Conservation (phyloP, 306 rosid species). For the Rosa chinensis region DNA sequence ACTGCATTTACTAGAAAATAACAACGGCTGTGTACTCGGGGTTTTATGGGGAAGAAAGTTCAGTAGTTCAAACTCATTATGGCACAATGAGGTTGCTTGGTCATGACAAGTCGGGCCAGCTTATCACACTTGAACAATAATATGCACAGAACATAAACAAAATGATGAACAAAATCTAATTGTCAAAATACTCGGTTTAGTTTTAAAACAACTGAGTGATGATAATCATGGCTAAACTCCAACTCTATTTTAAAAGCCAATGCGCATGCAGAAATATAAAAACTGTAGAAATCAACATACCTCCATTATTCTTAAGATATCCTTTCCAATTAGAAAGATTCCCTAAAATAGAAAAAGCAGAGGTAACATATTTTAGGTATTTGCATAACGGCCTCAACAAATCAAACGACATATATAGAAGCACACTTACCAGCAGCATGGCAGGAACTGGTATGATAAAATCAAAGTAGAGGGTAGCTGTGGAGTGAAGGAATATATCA, state of each 20-base stretch:
- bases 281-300: conserved; percentile 38
- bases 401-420: conserved; percentile 20
- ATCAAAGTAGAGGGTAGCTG: too few species aligned
- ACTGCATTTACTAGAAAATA: not conserved
- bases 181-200: not conserved
- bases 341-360: conserved; percentile 56
- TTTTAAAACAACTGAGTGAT: not conserved
- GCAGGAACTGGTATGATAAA: too few species aligned
- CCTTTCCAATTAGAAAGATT: conserved; percentile 65
- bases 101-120: not conserved
- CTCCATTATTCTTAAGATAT: conserved; percentile 56
- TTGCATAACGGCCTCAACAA: conserved; percentile 18
- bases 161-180: not conserved
- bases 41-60: not conserved
- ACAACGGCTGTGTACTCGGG: not conserved
- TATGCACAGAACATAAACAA: not conserved
- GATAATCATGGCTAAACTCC: not conserved
- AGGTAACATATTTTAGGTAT: conserved; percentile 28
- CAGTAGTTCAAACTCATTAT: not conserved
- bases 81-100: not conserved
- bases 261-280: not conserved
- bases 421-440: too few species aligned
- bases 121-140: not conserved
- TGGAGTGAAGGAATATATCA: too few species aligned
- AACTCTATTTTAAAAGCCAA: not conserved